These are phyloP conservation scores for Pyrenopolyporus hunteri DNA, from an alignment of 495 filamentous ascomycete genomes.

Conservation along the genomic window DNA sequence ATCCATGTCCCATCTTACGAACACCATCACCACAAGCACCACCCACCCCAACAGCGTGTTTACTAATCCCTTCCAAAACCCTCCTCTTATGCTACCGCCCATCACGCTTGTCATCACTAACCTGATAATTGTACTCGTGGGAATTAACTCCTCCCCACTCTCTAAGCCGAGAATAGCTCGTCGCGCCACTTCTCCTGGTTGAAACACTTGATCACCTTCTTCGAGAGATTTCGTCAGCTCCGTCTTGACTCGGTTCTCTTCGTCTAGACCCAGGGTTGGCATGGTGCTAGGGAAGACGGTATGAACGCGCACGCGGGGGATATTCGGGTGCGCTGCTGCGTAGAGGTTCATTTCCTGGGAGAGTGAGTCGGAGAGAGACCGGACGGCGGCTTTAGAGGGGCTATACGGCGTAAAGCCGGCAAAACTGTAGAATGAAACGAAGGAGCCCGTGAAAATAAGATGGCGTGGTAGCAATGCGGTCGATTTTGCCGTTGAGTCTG, in stretches of 20 bases:
- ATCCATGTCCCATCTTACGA: conserved; percentile 59
- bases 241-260: conserved; percentile 75
- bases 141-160: conserved; percentile 39
- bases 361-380: conserved; percentile 74
- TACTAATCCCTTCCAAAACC: conserved; percentile 53
- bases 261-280: conserved; percentile 67
- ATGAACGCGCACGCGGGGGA: conserved; percentile 67
- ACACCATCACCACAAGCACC: conserved; percentile 58
- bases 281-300: conserved; percentile 82
- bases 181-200: conserved; percentile 69
- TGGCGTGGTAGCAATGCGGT: conserved; percentile 59
- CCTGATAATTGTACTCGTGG: conserved; percentile 23
- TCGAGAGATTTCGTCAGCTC: conserved; percentile 76
- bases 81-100: conserved; percentile 66
- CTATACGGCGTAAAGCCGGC: conserved; percentile 78
- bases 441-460: conserved; percentile 79
- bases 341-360: conserved; percentile 83
- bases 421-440: conserved; percentile 70
- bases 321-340: conserved; percentile 48
- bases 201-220: conserved; percentile 72
- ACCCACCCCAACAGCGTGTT: conserved; percentile 61
- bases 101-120: conserved; percentile 70
- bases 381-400: conserved; percentile 79
- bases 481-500: not conserved
- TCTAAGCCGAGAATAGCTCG: conserved; percentile 71